Conservation (phyloP, 768 basidiomycete genomes). For the Hirschioporus abietinus region DNA sequence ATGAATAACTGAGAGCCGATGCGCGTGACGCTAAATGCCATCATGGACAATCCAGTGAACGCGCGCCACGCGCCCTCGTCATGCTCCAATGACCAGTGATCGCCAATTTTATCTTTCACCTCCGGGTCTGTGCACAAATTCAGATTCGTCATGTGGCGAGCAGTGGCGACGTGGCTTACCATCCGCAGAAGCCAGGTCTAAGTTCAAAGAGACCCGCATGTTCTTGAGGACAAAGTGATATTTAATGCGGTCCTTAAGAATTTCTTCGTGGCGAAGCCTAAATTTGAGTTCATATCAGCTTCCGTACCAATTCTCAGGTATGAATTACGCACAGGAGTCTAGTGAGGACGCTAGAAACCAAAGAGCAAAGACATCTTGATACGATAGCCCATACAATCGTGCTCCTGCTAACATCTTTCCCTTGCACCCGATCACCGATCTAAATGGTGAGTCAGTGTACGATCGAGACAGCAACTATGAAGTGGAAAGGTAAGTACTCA, state of each 20-base stretch:
- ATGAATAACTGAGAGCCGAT: conserved; percentile 2
- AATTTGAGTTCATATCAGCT: neutral
- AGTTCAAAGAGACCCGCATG: neutral
- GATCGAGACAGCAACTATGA: neutral
- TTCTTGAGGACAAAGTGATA: neutral
- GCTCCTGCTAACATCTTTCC: neutral
- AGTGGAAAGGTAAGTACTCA: no score
- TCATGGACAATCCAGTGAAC: neutral
- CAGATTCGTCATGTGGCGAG: neutral
- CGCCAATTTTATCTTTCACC: neutral
- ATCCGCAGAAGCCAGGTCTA: neutral
- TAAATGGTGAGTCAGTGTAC: neutral
- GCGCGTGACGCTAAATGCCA: neutral
- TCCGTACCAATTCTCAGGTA: neutral
- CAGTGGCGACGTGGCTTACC: neutral
- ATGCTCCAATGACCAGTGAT: neutral
- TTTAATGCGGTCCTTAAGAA: neutral
- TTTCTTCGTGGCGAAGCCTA: conserved; percentile 1
- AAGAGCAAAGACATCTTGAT: neutral
- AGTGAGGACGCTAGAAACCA: neutral
- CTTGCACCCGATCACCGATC: conserved; percentile 1
- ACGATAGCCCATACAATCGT: neutral
- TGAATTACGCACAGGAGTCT: neutral
- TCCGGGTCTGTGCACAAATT: neutral
- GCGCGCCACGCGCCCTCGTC: neutral